Evolutionary conservation across 192 early-diverging fungal genomes (phyloP).

Genomic region (Umbelopsis vinacea): DNA sequence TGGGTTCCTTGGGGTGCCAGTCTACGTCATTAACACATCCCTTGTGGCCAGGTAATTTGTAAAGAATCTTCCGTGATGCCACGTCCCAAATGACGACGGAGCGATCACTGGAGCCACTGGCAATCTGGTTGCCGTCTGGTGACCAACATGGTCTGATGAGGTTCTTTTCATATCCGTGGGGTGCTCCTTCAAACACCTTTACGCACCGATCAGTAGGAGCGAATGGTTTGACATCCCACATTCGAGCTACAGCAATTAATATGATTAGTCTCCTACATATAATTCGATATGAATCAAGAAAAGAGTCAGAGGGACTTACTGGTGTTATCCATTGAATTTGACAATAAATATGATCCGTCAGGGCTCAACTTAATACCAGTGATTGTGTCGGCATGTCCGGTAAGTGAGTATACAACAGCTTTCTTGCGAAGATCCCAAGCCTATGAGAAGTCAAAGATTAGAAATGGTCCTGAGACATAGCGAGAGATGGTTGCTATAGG

Average conservation of each 20-base stretch:
- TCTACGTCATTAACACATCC: constrained; percentile 93
- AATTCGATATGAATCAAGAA: background rate
- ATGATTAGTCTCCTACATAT: too few relatives aligned
- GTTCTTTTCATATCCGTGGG: constrained; percentile 95
- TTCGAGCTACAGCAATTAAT: constrained; percentile 55
- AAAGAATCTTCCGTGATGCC: constrained; percentile 76
- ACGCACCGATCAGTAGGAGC: constrained; percentile 72
- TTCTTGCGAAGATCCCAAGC: constrained; percentile 90
- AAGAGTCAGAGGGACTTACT: background rate
- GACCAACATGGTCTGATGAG: constrained; percentile 91
- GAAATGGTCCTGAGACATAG: constrained; percentile 4
- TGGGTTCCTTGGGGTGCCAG: constrained; percentile 89
- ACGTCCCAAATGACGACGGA: constrained; percentile 92
- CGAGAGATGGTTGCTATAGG: too few relatives aligned
- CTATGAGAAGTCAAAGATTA: constrained; percentile 31
- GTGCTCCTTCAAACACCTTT: constrained; percentile 86
- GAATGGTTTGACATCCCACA: constrained; percentile 97
- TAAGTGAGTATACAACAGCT: constrained; percentile 62
- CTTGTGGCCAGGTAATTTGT: constrained; percentile 95
- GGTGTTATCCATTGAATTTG: constrained; percentile 94
- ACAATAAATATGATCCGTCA: constrained; percentile 82
- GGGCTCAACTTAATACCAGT: constrained; percentile 85
- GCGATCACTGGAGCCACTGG: constrained; percentile 85
- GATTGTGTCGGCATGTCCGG: constrained; percentile 90
- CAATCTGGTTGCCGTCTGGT: constrained; percentile 82